Evolutionary conservation across 2,329 filamentous ascomycete species (phyloP).

Genomic region (Hypoxylon sp.): DNA sequence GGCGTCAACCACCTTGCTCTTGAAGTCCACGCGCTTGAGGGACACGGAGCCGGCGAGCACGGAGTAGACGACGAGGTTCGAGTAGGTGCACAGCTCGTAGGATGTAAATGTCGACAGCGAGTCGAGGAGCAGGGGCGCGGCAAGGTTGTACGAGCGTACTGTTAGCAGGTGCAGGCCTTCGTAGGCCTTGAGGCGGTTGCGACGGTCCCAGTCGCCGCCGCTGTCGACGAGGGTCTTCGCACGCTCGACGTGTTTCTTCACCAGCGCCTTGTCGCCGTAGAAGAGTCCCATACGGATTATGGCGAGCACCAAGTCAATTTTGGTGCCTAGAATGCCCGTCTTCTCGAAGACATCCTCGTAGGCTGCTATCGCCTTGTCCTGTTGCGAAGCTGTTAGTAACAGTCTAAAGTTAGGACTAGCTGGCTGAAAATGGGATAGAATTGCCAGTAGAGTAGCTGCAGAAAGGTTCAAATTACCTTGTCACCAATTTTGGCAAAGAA

Average conservation of each 20-base stretch:
- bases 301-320: conserved; percentile 96
- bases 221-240: conserved; percentile 92
- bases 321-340: conserved; percentile 95
- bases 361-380: conserved; percentile 94
- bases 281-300: conserved; percentile 97
- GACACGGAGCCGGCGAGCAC: conserved; percentile 95
- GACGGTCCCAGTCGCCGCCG: conserved; percentile 97
- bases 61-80: conserved; percentile 92
- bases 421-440: background rate
- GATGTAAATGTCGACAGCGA: conserved; percentile 98
- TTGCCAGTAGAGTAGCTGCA: background rate
- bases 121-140: conserved; percentile 94
- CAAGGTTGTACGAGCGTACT: conserved; percentile 88
- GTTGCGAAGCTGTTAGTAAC: conserved; percentile 44
- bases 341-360: conserved; percentile 97
- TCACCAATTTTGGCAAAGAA: conserved; percentile 97
- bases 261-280: conserved; percentile 91
- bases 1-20: conserved; percentile 97
- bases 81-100: conserved; percentile 98
- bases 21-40: conserved; percentile 97
- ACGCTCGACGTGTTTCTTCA: conserved; percentile 94
- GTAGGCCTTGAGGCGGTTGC: conserved; percentile 98
- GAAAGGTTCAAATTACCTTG: conserved; percentile 75
- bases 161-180: conserved; percentile 95
- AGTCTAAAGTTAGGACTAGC: background rate